These are phyloP conservation scores for Didymella lethalis DNA, from an alignment of 2,329 filamentous ascomycete species.

Conservation along the genomic window DNA sequence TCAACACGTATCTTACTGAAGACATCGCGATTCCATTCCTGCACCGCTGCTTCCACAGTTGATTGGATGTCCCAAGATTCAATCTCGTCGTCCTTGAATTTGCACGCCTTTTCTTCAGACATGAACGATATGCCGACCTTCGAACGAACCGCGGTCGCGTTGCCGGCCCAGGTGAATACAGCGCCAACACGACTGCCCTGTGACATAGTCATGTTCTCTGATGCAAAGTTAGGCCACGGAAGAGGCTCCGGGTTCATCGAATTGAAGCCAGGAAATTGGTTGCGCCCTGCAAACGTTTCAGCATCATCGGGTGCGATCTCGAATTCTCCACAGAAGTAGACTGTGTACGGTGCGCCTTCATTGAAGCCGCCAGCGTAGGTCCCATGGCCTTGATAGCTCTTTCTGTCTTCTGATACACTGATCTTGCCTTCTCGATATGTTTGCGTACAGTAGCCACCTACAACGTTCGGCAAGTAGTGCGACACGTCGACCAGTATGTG, in stretches of 20 bases:
- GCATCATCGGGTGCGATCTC: constrained; percentile 31
- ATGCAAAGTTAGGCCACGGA: constrained; percentile 15
- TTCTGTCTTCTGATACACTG: constrained; percentile 30
- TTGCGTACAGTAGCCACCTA: constrained; percentile 33
- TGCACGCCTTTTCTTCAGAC: constrained; percentile 57
- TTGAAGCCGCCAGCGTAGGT: constrained; percentile 43
- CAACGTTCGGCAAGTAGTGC: constrained; percentile 47
- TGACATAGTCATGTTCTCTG: constrained; percentile 50
- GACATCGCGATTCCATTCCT: constrained; percentile 59
- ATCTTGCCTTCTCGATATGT: constrained; percentile 36
- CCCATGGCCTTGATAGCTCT: constrained; percentile 37
- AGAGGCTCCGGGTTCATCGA: constrained; percentile 20
- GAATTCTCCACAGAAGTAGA: constrained; percentile 44
- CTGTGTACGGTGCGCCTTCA: constrained; percentile 39
- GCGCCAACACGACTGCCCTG: constrained; percentile 51
- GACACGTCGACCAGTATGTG: constrained; percentile 57
- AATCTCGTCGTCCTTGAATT: constrained; percentile 55
- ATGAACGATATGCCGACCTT: constrained; percentile 60
- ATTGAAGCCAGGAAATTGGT: constrained; percentile 17
- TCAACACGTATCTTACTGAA: constrained; percentile 66
- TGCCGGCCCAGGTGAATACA: constrained; percentile 56
- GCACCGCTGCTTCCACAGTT: constrained; percentile 49
- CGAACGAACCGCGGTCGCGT: constrained; percentile 52
- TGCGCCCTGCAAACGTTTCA: constrained; percentile 61
- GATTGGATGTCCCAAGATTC: constrained; percentile 51